Evolutionary conservation across 192 early-diverging fungal genomes (phyloP).

Genomic region (Dimargaris xerosporica): DNA sequence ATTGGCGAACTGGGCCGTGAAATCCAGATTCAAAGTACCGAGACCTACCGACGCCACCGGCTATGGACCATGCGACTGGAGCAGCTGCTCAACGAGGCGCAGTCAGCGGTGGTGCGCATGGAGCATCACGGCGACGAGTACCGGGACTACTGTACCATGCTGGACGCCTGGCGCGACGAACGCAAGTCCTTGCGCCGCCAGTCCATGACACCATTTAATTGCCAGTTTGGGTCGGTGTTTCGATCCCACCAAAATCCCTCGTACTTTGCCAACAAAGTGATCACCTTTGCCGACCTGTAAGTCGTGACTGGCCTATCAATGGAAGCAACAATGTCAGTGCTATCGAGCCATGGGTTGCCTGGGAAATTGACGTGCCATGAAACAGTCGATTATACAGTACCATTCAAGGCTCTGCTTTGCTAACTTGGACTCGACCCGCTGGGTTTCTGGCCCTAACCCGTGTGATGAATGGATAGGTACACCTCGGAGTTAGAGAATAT

Average conservation of each 20-base stretch:
- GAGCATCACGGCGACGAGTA: conserved; percentile 19
- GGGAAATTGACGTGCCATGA: not conserved
- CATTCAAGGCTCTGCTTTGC: not conserved
- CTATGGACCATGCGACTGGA: conserved; percentile 38
- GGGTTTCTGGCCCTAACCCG: no score
- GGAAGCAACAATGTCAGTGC: not conserved
- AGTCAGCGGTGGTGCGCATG: conserved; percentile 22
- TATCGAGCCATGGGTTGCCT: not conserved
- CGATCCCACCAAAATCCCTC: conserved; percentile 40
- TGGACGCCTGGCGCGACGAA: conserved; percentile 32
- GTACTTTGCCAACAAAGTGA: conserved; percentile 42
- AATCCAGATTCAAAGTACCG: conserved; percentile 31
- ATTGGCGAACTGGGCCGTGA: conserved; percentile 38
- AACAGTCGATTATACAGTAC: not conserved
- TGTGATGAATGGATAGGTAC: no score
- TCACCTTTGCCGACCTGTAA: conserved; percentile 26
- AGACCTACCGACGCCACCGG: conserved; percentile 31
- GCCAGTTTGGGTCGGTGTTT: conserved; percentile 44
- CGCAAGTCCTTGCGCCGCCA: conserved; percentile 25
- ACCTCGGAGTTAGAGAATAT: conserved; percentile 37
- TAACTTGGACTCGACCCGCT: conserved; percentile 11
- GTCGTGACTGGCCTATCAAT: not conserved
- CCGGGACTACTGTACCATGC: conserved; percentile 16
- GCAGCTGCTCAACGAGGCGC: conserved; percentile 35
- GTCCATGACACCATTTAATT: conserved; percentile 34